These are phyloP conservation scores for Centella asiatica DNA, from an alignment of 129 eudicot species.

Conservation along the genomic window DNA sequence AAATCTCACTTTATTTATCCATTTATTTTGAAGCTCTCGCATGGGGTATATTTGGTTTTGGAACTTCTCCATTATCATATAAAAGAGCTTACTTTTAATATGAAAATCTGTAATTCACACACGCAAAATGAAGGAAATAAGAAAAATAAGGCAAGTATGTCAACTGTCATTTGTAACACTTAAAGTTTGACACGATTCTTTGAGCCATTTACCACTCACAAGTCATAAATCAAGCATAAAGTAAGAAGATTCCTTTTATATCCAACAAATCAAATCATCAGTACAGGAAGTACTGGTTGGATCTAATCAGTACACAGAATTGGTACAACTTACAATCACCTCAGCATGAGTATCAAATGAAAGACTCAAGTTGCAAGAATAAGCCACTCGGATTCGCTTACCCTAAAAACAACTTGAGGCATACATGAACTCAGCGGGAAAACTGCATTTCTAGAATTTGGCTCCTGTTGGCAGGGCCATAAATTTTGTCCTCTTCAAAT, in stretches of 20 bases:
- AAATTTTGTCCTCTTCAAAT: background rate
- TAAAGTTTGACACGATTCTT: no score
- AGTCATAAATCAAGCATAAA: background rate
- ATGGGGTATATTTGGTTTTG: no score
- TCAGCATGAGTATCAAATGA: slow-evolving; percentile 18
- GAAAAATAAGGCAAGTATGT: no score
- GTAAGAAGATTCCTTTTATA: background rate
- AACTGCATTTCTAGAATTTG: slow-evolving; percentile 9
- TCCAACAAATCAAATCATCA: background rate
- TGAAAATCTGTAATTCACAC: no score
- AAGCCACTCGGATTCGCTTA: slow-evolving; percentile 1
- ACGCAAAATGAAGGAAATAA: no score
- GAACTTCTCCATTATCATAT: no score
- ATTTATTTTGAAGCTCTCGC: no score
- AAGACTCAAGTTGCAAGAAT: slow-evolving; percentile 7
- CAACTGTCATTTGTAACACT: no score
- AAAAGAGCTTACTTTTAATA: no score
- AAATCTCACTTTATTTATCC: no score
- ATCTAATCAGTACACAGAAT: slow-evolving; percentile 12
- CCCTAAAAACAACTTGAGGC: background rate
- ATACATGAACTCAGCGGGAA: slow-evolving; percentile 11
- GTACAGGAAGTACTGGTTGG: background rate
- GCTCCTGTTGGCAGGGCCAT: background rate
- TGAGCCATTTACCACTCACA: background rate
- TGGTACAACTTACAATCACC: slow-evolving; percentile 18